Base-by-base conservation (phyloP, 108 stramenopile genomes). In the Cyclotella kingstonii region DNA sequence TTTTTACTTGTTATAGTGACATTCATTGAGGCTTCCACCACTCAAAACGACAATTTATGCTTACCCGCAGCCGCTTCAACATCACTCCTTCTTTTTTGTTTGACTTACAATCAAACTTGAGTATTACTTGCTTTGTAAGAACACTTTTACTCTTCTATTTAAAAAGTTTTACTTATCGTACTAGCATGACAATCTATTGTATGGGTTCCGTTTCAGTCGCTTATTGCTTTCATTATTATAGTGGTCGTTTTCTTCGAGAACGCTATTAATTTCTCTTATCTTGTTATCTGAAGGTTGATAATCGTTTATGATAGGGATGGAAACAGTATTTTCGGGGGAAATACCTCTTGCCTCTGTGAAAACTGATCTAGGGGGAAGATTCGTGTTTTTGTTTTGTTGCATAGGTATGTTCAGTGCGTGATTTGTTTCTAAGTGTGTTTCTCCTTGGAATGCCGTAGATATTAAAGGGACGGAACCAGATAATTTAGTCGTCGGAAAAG, bases 21-120 rank as follows among this genome's bases (percentile, higher is more conserved):
- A 12, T 27, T 89, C 31, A 28, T 87, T 18, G 91, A 93, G 70
- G 91, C 91, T 21, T 82, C 69, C 38, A 93, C 88, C 26, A 66
- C 26, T 1, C 88, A 93, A 58, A 81, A 86, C 70, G 91, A 93
- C 77, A 93, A 93, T 62, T 64, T 93, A 11, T 83, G 87, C 23
- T 65, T 93, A 29, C 88, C 91, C 22, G 26, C 89, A 65, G 70
- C 68, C n/a, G 91, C 84, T 6, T 59, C 55, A 22, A 70, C 72
- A 42, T 18, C 74, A 28, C 3, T 50, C 26, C 1, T 50, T 18
- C 45, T 46, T 3, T 10, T 46, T 46, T 9, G 15, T 18, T 8
- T 9, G 21, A 46, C 23, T 4, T 18, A 44, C n/a, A 18, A 44
- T 4, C 19, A 18, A 14, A 5, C 5, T 18, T 44, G 19, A 18